Conservation (phyloP, 805 yeast species). For the Yarrowia yakushimensis region DNA sequence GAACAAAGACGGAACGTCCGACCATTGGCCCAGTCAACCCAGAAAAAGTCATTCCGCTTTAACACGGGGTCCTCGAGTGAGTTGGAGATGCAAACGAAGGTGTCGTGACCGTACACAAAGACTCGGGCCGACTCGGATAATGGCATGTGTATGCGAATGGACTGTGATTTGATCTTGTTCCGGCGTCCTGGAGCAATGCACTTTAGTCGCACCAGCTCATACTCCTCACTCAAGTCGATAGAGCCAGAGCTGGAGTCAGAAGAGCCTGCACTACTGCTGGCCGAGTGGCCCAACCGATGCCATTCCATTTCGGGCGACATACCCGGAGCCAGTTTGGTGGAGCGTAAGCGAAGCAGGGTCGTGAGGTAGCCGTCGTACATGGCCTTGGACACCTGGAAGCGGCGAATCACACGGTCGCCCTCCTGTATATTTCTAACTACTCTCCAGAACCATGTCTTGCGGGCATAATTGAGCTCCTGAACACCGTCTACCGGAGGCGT, state of each 20-base stretch:
- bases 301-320: background rate
- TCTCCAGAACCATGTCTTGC: conserved; percentile 9
- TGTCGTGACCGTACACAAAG: conserved; percentile 15
- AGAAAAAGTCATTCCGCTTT: conserved; percentile 10
- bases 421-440: background rate
- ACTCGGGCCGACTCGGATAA: background rate
- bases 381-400: conserved; percentile 16
- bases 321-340: background rate
- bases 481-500: background rate
- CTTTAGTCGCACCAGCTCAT: background rate
- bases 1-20: conserved; percentile 5
- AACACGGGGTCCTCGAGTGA: background rate
- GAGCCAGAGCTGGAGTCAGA: background rate
- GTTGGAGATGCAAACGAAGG: conserved; percentile 8
- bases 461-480: conserved; percentile 14
- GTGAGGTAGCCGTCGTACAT: conserved; percentile 3
- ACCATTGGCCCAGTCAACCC: conserved; percentile 11
- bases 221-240: background rate
- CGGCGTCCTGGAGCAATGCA: conserved; percentile 17
- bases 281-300: background rate
- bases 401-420: background rate
- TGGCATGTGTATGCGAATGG: conserved; percentile 16
- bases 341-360: background rate
- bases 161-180: background rate
- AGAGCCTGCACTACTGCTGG: background rate